These are phyloP conservation scores for Athelia psychrophila DNA, from an alignment of 1,284 basidiomycete species.

Conservation along the genomic window DNA sequence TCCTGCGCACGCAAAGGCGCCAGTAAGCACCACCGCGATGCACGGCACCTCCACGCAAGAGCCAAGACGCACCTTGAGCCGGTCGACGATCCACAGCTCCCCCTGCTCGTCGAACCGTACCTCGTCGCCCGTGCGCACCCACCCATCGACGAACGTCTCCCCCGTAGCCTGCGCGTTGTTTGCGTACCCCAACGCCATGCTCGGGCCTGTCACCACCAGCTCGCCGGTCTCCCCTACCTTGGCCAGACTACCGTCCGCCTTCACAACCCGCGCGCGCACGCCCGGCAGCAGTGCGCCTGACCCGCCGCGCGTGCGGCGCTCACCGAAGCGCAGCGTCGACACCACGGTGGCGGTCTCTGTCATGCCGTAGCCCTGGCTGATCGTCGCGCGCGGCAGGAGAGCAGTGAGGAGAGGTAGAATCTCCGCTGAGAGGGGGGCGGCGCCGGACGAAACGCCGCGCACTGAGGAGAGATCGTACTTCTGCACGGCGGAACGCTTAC, in stretches of 20 bases:
- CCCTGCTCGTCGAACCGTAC: conserved; percentile 49
- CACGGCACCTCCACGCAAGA: no score
- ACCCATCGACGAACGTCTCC: conserved; percentile 53
- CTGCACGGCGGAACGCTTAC: conserved; percentile 56
- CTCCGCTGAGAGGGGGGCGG: conserved; percentile 61
- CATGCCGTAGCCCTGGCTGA: conserved; percentile 55
- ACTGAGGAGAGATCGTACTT: conserved; percentile 54
- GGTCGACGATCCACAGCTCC: conserved; percentile 62
- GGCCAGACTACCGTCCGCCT: conserved; percentile 57
- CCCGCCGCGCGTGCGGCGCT: conserved; percentile 40
- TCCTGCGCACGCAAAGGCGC: conserved; percentile 44
- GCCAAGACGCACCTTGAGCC: conserved; percentile 56
- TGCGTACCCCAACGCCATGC: conserved; percentile 53
- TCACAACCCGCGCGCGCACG: conserved; percentile 51
- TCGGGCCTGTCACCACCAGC: conserved; percentile 56
- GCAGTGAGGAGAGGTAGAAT: conserved; percentile 42
- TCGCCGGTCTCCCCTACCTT: conserved; percentile 67
- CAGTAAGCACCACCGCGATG: conserved; percentile 3
- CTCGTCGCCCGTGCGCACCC: conserved; percentile 63
- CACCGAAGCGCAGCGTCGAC: background rate
- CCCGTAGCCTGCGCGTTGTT: conserved; percentile 53
- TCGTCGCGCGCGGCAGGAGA: conserved; percentile 39
- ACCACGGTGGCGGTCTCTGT: background rate
- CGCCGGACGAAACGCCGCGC: conserved; percentile 50
- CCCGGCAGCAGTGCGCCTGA: conserved; percentile 58